Base-by-base conservation (phyloP, 768 basidiomycete species). In the Amylocystis lapponica region DNA sequence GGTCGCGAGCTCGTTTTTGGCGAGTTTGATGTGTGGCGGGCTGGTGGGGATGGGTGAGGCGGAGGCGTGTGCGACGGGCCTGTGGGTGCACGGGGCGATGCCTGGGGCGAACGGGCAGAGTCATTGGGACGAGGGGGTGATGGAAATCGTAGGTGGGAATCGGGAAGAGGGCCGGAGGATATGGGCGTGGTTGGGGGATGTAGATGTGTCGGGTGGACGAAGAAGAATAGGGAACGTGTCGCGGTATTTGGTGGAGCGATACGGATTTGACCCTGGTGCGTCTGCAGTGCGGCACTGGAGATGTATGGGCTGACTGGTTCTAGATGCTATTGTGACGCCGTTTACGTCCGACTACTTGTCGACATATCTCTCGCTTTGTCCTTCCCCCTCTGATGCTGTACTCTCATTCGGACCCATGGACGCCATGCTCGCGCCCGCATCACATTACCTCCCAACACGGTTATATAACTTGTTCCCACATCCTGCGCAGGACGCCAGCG, bases 331-430 rank as follows among this genome's bases (percentile, higher is more conserved):
- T 41, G 72, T 90, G 25, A 72, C 81, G 5, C 75, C 85, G 21
- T 92, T 92, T 65, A 86, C 83, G 3, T 76, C 83, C 23, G 85
- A 88, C 60, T 79, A 74, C 57, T 71, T 93, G 29, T 80, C 88
- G 12, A 71, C 74, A 7, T 91, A 90, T 62, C 75, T 91, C 43
- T 89, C 87, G 2, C 64, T 88, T 29, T 77, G 76, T 41, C 87
- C 90, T 1, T 75, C 81, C 3, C 66, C 76, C 19, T 75, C 79
- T 39, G 88, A 91, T 50, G 81, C 82, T 6, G 81, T 91, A 35
- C 66, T 93, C 35, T 78, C 81, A 21, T 85, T 91, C 59, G 86
- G 86, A 39, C 81, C 86, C 6, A 86, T 86, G 75, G 89, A 92
- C 62, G 69, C 73, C 39, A 66, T 92, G 52, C 71, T 90, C 54